phyloP scores from a whole-genome alignment of 2,329 filamentous ascomycete species.

The Diplodia corticola region DNA sequence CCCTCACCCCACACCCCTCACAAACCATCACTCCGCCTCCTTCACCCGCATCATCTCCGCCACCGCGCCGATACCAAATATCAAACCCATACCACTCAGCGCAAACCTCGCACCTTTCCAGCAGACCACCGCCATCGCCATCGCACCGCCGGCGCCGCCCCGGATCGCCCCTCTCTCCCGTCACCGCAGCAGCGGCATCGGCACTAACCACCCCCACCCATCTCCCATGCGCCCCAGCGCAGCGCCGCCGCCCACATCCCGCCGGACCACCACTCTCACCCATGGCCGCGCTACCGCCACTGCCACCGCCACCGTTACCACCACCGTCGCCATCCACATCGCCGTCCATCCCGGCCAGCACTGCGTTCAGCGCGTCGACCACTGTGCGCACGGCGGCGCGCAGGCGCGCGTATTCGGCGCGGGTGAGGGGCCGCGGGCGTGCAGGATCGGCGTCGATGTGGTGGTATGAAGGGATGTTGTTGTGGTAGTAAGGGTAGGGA shows the following conservation, averaged over 20 bases:
- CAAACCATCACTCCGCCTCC: background rate
- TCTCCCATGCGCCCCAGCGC: background rate
- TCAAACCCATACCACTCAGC: slow-evolving; percentile 2
- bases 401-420: background rate
- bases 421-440: background rate
- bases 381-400: background rate
- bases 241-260: too few relatives aligned
- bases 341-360: background rate
- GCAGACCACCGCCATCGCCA: background rate
- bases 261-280: too few relatives aligned
- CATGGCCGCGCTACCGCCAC: background rate
- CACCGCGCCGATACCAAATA: slow-evolving; percentile 3
- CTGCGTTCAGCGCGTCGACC: background rate
- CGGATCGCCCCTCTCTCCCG: background rate
- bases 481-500: too few relatives aligned
- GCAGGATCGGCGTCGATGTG: background rate
- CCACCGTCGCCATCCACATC: background rate
- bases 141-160: background rate
- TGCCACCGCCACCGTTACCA: background rate
- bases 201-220: too few relatives aligned
- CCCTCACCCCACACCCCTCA: background rate
- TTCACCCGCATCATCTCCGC: background rate
- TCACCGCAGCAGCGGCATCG: background rate
- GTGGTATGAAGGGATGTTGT: too few relatives aligned
- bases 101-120: slow-evolving; percentile 1